Evolutionary conservation across 2,329 filamentous ascomycete genomes (phyloP).

Genomic region (Mollisia scopiformis): DNA sequence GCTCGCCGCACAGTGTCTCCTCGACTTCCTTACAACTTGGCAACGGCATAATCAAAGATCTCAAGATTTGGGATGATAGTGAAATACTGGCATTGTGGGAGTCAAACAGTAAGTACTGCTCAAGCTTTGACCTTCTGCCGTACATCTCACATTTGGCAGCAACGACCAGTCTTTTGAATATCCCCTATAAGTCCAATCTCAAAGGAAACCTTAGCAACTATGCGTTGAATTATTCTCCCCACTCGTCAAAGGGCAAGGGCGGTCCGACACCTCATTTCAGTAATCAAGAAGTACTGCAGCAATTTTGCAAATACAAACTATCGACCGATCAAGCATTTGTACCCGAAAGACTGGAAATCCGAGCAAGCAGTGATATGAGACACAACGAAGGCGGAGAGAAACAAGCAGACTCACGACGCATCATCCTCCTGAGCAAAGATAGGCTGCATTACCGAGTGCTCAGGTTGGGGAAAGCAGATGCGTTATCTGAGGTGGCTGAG

Average conservation of each 20-base stretch:
- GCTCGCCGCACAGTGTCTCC: conserved; percentile 25
- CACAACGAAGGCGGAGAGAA: no score
- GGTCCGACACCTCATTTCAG: conserved; percentile 12
- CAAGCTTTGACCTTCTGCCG: not conserved
- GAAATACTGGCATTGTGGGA: conserved; percentile 35
- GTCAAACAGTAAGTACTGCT: conserved; percentile 23
- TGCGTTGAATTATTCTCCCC: conserved; percentile 16
- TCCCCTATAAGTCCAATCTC: conserved; percentile 25
- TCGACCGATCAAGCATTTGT: conserved; percentile 22
- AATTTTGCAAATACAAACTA: conserved; percentile 23
- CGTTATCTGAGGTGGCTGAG: not conserved
- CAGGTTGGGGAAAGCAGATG: conserved; percentile 10
- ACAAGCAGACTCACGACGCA: conserved; percentile 22
- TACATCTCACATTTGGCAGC: conserved; percentile 10
- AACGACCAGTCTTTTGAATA: conserved; percentile 26
- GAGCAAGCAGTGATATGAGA: conserved; percentile 14
- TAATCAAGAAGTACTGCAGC: conserved; percentile 23
- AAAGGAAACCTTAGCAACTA: not conserved
- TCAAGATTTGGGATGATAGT: conserved; percentile 34
- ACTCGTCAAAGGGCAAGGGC: not conserved
- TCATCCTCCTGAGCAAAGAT: conserved; percentile 32
- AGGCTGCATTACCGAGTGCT: conserved; percentile 34
- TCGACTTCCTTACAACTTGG: conserved; percentile 31
- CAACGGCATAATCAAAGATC: conserved; percentile 34
- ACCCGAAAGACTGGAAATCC: conserved; percentile 30